Evolutionary conservation across 441 rosid genomes (phyloP), one percentile per base, ranked within the genome.

Genomic region (Flueggea neowawraea): DNA sequence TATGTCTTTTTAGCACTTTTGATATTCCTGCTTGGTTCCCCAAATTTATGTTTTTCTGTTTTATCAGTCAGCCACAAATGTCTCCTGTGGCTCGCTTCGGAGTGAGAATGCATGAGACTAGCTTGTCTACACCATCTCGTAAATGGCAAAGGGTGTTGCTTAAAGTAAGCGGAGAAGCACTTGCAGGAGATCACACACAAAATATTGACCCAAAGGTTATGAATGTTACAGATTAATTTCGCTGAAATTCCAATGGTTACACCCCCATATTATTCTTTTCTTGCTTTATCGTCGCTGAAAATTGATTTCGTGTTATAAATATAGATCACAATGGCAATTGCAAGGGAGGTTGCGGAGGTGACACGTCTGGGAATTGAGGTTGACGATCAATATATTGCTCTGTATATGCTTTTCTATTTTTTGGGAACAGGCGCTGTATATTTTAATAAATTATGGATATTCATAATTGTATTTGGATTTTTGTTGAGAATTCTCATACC

Each of bases 121-220:
- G 77, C 54, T 62, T 70, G 36, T 68, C 88, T 2, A 80, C 75
- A 12, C 80, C 82, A 56, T 77, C 96, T 50, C 67, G 67, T 71
- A 93, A 76, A 70, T 93, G 98, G 97, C 86, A 63, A 73, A 90
- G 98, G 76, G 97, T 86, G 59, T 82, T 90, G 78, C 98, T 94
- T 62, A 94, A 93, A 84, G 97, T 88, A 41, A 93, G 96, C 50
- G 97, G 96, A 62, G 96, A 94, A 86, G 98, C 97, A 63, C 97
- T 94, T 64, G 95, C 97, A 0, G 97, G 98, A 51, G 96, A 94
- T 68, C 81, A 73, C 16, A 31, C 66, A 12, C 96, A 94, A 69
- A 90, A 90, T 57, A 90, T 94, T 52, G 95, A 89, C 67, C 97
- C 96, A 8, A 94, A 90, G 93, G 98, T 92, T 61, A 14, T 43